A percentile compares a stretch with the other conserved stretches of the same genome.
phyloP scores from a whole-genome alignment of 164 flowering plant genomes.

The Paratinospora sagittata region DNA sequence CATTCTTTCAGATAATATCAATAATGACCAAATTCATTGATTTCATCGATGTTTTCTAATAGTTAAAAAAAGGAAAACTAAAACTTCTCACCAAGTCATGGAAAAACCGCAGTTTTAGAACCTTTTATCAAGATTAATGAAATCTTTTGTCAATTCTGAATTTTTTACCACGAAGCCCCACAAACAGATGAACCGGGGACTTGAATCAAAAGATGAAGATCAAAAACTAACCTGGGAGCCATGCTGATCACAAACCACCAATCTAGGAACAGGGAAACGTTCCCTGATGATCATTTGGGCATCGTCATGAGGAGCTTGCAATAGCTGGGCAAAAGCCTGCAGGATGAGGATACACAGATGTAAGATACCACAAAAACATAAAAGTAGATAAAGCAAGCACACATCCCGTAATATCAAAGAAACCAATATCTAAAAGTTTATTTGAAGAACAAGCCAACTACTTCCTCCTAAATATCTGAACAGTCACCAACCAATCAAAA shows the following conservation, averaged over 20 bases:
- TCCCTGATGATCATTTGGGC: constrained; percentile 65
- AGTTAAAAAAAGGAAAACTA: neutral
- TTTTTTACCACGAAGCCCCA: neutral
- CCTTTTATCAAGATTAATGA: neutral
- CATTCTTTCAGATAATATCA: too few species aligned
- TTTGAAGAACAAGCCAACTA: neutral
- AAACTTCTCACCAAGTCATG: neutral
- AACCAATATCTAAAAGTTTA: neutral
- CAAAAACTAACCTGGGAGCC: constrained; percentile 78
- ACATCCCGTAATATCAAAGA: neutral
- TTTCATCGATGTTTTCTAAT: too few species aligned
- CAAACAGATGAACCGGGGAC: too few species aligned
- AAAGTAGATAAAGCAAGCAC: too few species aligned
- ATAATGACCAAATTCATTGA: too few species aligned
- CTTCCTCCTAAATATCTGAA: too few species aligned
- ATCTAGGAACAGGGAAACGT: constrained; percentile 87
- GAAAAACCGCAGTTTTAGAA: neutral
- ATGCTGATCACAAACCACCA: constrained; percentile 96
- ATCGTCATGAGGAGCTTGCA: constrained; percentile 85
- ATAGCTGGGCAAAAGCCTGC: constrained; percentile 74
- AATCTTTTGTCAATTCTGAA: neutral
- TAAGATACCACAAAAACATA: neutral
- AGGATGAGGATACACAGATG: neutral
- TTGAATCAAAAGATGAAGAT: neutral
- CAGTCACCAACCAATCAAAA: too few species aligned